Evolutionary conservation across 495 filamentous ascomycete genomes (phyloP), one percentile per base, ranked within the genome.

Genomic region (Hypoxylon rickii): DNA sequence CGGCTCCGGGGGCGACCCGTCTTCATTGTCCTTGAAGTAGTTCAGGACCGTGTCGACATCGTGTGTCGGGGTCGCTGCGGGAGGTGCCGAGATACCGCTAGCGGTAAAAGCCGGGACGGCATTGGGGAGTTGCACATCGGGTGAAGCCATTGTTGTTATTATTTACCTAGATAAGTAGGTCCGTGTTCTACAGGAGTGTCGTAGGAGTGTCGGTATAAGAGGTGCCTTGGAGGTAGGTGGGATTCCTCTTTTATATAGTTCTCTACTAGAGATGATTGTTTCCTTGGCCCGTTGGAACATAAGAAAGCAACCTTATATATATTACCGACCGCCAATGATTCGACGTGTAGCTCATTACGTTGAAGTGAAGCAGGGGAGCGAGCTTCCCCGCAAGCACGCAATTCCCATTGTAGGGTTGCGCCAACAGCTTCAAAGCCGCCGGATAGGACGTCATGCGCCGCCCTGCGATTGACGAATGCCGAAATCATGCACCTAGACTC

Each of bases 1-100:
- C 0, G 83, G 80, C 0, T 51, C 46, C 0, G 83, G 83, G 0
- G 74, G 73, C 12, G 79, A 80, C 7, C 85, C 84, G 62, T 87
- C 84, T 21, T 75, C 79, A 8, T 73, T 68, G 11, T 82, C 82
- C 59, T 83, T 82, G 72, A 77, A 74, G 69, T 81, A 88, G 63
- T 87, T 81, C 29, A 88, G 64, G 0, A 68, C 74, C 0, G 85
- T 81, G 1, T 79, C 69, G 18, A 86, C 82, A 60, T 86, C 64
- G 51, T 65, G 57, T 10, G 49, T 34, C 4, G 46, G 32, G 2
- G 38, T 11, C 1, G 38, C 19, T 1, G 51, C 2, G 8, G 31
- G 7, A 11, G 33, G 42, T 0, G 52, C 22, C n/a, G 54, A 41
- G 32, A 54, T 18, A 2, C 51, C 43, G 11, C 45, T 29, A n/a